A percentile compares a stretch with the other conserved stretches of the same genome.
These are phyloP conservation scores for Leptosphaerulina australis DNA, from an alignment of 2,329 filamentous ascomycete species.

Conservation along the genomic window DNA sequence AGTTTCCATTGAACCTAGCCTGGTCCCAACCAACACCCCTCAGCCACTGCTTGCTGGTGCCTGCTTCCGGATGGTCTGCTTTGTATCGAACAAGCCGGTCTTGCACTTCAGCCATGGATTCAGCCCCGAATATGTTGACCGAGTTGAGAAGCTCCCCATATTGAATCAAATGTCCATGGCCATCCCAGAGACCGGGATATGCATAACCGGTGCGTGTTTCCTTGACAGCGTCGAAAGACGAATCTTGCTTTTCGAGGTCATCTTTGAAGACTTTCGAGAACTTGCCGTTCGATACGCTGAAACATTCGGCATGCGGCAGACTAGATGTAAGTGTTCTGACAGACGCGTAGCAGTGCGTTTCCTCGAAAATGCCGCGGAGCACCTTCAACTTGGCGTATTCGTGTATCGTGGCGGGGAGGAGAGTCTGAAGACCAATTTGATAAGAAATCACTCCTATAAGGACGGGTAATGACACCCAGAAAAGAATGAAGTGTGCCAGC, in stretches of 20 bases:
- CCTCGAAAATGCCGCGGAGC: slow-evolving; percentile 33
- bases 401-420: slow-evolving; percentile 25
- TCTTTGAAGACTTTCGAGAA: slow-evolving; percentile 58
- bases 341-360: slow-evolving; percentile 53
- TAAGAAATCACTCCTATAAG: slow-evolving; percentile 38
- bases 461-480: slow-evolving; percentile 36
- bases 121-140: slow-evolving; percentile 66
- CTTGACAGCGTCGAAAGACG: slow-evolving; percentile 40
- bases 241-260: slow-evolving; percentile 21
- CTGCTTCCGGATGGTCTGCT: slow-evolving; percentile 56
- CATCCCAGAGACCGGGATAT: slow-evolving; percentile 73
- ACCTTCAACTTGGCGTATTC: slow-evolving; percentile 28
- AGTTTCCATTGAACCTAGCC: slow-evolving; percentile 63
- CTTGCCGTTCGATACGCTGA: slow-evolving; percentile 59
- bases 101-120: slow-evolving; percentile 62
- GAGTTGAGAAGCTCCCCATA: slow-evolving; percentile 72
- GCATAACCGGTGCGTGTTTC: slow-evolving; percentile 57
- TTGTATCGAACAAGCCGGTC: slow-evolving; percentile 61
- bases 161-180: slow-evolving; percentile 69
- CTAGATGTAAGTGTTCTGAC: slow-evolving; percentile 53
- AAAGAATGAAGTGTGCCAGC: slow-evolving; percentile 28
- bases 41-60: slow-evolving; percentile 65
- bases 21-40: slow-evolving; percentile 75
- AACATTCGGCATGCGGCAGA: slow-evolving; percentile 57
- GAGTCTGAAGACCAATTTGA: slow-evolving; percentile 30